Evolutionary conservation across 73 alveolate genomes (phyloP), one percentile per base, ranked within the genome.

Genomic region (Blepharisma stoltei): DNA sequence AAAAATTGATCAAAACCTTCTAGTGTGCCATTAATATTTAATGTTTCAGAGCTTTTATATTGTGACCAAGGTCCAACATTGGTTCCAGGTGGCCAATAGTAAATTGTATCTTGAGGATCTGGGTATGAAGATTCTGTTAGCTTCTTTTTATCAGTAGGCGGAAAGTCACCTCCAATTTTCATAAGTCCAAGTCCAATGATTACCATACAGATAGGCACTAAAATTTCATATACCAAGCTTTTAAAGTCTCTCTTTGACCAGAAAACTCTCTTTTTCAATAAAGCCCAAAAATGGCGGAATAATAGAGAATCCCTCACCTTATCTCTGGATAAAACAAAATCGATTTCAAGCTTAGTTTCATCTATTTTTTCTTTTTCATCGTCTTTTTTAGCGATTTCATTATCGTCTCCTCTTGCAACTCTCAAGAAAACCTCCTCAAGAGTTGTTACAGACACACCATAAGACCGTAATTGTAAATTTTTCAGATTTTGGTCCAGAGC

Each of bases 371-470:
- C 86, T 69, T 90, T 98, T 67, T 87, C 93, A 32, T 32, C 0
- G 1, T 69, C 79, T 54, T 78, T 54, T 71, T 82, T 21, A 70
- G 78, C 45, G 5, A 60, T 18, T 69, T 69, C 25, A 9, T 38
- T 53, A 4, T 81, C 92, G 6, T 80, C 89, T 25, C 86, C 88
- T 53, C 81, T 81, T n/a, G 87, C 97, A 11, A 95, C 96, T 81
- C 86, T 93, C 3, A 96, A 86, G 82, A 94, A 96, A 0, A 96
- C 99, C 76, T 96, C 98, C 91, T 96, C 99, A 60, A 96, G 87
- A 32, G 99, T 95, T 23, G 98, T 92, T 87, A 96, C 89, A 9
- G 95, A 89, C 1, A 92, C 78, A 8, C 91, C 94, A 50, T 92
- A 88, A 6, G 92, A 80, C 9, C 70, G 46, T 6, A 81, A 68